Evolutionary conservation across 768 basidiomycete species (phyloP).

Genomic region (Phaeotremella skinneri): DNA sequence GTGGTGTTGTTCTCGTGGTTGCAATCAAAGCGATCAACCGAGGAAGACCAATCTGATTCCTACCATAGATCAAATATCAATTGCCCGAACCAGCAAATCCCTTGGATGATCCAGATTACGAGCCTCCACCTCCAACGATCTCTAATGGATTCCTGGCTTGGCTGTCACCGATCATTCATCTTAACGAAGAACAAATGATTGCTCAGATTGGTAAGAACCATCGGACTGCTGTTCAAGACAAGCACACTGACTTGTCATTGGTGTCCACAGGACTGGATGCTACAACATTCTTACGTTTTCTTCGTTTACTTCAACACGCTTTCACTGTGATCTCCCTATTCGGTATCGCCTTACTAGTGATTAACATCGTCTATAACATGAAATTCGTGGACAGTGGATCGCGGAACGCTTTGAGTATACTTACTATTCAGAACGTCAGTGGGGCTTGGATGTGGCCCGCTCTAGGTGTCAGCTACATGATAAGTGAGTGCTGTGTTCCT

Average conservation of each 20-base stretch:
- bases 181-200: slow-evolving; percentile 83
- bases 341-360: slow-evolving; percentile 63
- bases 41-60: slow-evolving; percentile 8
- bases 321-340: slow-evolving; percentile 45
- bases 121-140: slow-evolving; percentile 60
- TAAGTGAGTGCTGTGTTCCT: slow-evolving; percentile 56
- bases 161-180: slow-evolving; percentile 78
- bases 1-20: slow-evolving; percentile 12
- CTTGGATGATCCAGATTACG: slow-evolving; percentile 46
- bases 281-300: slow-evolving; percentile 85
- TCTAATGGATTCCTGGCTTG: slow-evolving; percentile 81
- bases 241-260: neutral
- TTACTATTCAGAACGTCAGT: slow-evolving; percentile 79
- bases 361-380: slow-evolving; percentile 82
- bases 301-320: slow-evolving; percentile 68
- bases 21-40: neutral
- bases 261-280: slow-evolving; percentile 79
- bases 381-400: slow-evolving; percentile 58
- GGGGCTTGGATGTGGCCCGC: slow-evolving; percentile 77
- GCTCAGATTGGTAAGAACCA: slow-evolving; percentile 51
- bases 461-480: slow-evolving; percentile 75
- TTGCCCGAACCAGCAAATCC: slow-evolving; percentile 27
- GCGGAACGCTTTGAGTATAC: slow-evolving; percentile 54
- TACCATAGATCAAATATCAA: slow-evolving; percentile 67
- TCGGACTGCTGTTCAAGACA: neutral